These are phyloP conservation scores for Lachnellula arida DNA, from an alignment of 2,329 filamentous ascomycete species.

Conservation along the genomic window DNA sequence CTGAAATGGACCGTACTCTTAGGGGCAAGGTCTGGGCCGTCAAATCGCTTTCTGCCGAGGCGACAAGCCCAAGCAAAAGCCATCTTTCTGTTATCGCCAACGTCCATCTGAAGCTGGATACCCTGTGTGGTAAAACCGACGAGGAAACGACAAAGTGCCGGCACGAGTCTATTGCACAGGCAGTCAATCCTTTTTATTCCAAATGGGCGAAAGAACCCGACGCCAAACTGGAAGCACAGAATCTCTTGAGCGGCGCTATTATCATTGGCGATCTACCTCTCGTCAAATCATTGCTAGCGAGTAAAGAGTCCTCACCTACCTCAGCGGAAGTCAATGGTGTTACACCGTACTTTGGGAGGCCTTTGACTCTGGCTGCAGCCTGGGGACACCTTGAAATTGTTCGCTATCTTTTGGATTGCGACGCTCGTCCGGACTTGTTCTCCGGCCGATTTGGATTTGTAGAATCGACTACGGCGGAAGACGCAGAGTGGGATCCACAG, in stretches of 20 bases:
- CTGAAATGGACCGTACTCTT: not conserved
- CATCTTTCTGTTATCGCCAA: not conserved
- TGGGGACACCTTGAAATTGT: not conserved
- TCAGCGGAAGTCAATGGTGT: not conserved
- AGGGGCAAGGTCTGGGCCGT: not conserved
- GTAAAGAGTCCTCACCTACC: not conserved
- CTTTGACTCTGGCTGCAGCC: not conserved
- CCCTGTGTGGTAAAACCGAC: not conserved
- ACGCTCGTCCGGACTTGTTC: not conserved
- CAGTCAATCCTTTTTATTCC: not conserved
- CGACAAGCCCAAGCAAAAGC: not conserved
- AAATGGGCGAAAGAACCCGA: not conserved
- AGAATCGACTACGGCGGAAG: not conserved
- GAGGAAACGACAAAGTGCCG: not conserved
- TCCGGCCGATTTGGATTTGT: no score
- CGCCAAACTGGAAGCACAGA: not conserved
- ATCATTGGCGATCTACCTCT: not conserved
- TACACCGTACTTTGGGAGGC: not conserved
- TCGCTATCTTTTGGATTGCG: not conserved
- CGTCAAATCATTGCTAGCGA: not conserved
- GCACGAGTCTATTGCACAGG: not conserved
- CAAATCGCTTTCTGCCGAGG: not conserved
- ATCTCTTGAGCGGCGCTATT: not conserved
- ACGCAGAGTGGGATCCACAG: not conserved
- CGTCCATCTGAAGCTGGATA: not conserved